These are phyloP conservation scores for Letharia lupina DNA, from an alignment of 495 filamentous ascomycete species.

Conservation along the genomic window DNA sequence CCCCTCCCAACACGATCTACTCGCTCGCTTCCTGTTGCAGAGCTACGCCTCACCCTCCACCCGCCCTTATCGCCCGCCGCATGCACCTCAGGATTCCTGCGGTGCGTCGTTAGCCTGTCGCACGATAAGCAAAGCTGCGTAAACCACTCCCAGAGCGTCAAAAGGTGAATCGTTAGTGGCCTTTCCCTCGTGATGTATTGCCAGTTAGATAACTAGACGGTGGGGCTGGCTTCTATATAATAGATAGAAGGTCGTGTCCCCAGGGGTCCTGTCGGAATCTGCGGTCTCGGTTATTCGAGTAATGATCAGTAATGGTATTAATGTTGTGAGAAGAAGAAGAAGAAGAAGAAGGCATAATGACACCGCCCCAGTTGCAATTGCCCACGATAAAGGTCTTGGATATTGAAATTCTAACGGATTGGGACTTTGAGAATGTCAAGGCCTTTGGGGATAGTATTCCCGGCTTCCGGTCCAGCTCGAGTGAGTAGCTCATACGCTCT, in stretches of 20 bases:
- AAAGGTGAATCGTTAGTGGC: background rate
- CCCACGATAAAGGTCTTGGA: slow-evolving; percentile 20
- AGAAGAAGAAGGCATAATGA: background rate
- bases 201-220: background rate
- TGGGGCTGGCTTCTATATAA: background rate
- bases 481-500: slow-evolving; percentile 11
- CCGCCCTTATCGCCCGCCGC: slow-evolving; percentile 15
- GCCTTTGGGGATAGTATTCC: slow-evolving; percentile 24
- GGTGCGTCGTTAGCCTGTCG: background rate
- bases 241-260: background rate
- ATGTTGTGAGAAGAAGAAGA: background rate
- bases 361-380: slow-evolving; percentile 7
- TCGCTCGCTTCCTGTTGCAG: slow-evolving; percentile 8
- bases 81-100: background rate
- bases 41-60: slow-evolving; percentile 12
- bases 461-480: slow-evolving; percentile 24
- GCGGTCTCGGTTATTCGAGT: background rate
- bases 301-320: background rate
- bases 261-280: no score
- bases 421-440: slow-evolving; percentile 23
- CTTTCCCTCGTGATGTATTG: background rate
- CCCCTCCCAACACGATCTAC: background rate
- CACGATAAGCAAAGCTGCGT: background rate
- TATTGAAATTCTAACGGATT: slow-evolving; percentile 21
- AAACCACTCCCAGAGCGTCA: background rate